These are phyloP conservation scores for Obelidium mucronatum DNA, from an alignment of 192 early-diverging fungal genomes.

Conservation along the genomic window DNA sequence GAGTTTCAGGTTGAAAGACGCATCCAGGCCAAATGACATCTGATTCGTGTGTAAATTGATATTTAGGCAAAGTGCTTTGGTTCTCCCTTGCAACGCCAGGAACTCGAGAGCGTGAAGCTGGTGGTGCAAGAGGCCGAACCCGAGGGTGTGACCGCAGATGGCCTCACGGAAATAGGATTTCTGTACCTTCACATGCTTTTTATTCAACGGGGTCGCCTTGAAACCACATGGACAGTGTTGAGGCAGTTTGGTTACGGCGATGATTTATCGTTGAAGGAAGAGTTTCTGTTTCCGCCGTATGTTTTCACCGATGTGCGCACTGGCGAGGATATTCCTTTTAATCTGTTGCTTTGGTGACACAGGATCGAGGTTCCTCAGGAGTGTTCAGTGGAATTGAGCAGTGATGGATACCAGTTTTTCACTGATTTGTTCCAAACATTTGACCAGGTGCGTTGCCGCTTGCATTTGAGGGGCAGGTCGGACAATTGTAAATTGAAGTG, in stretches of 20 bases:
- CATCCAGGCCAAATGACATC: neutral
- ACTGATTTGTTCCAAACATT: slow-evolving; percentile 92
- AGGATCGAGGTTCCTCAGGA: slow-evolving; percentile 89
- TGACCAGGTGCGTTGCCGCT: slow-evolving; percentile 80
- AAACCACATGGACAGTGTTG: slow-evolving; percentile 98
- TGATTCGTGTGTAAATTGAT: neutral
- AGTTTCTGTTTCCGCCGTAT: slow-evolving; percentile 84
- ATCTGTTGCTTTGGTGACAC: slow-evolving; percentile 63
- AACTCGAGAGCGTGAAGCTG: slow-evolving; percentile 95
- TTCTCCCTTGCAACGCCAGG: slow-evolving; percentile 91
- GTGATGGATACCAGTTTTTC: slow-evolving; percentile 93
- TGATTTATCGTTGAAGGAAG: slow-evolving; percentile 90
- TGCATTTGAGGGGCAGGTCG: slow-evolving; percentile 95
- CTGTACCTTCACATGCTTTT: slow-evolving; percentile 94
- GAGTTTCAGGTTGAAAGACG: slow-evolving; percentile 81
- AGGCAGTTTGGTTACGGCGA: slow-evolving; percentile 97
- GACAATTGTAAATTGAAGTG: slow-evolving; percentile 91
- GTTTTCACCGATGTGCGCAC: neutral
- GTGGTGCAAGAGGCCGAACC: slow-evolving; percentile 90
- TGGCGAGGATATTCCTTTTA: neutral
- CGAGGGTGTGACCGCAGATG: slow-evolving; percentile 82
- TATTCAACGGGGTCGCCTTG: slow-evolving; percentile 94
- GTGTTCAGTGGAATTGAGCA: slow-evolving; percentile 93
- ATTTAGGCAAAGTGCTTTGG: slow-evolving; percentile 91
- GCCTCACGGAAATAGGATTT: slow-evolving; percentile 94